These are phyloP conservation scores for Suillus hirtellus DNA, from an alignment of 768 basidiomycete species.

Conservation along the genomic window DNA sequence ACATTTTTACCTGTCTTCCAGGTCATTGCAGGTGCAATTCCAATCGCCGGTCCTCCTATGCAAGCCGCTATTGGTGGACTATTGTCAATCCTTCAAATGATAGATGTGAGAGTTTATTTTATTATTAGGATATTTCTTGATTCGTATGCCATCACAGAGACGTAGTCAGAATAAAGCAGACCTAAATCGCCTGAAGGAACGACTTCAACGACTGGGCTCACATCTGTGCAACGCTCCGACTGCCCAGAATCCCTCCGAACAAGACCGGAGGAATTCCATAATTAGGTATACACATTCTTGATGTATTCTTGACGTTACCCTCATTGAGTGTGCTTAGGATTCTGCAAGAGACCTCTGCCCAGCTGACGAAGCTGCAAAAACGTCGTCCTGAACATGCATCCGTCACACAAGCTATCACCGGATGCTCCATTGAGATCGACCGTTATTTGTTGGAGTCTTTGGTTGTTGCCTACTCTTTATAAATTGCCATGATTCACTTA, in stretches of 20 bases:
- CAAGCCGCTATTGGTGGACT: not conserved
- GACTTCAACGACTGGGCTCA: not conserved
- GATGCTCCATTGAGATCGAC: not conserved
- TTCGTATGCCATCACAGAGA: not conserved
- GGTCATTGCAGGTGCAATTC: not conserved
- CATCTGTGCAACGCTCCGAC: not conserved
- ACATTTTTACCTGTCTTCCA: not conserved
- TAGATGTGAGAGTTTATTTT: not conserved
- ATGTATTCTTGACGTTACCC: not conserved
- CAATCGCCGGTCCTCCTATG: not conserved
- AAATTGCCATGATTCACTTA: not conserved
- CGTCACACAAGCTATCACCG: not conserved
- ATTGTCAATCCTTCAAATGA: not conserved
- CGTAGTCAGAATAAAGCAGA: not conserved
- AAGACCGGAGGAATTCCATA: not conserved
- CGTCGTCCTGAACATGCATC: not conserved
- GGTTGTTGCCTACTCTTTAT: not conserved
- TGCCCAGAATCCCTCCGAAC: not conserved
- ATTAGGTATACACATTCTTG: slow-evolving; percentile 7
- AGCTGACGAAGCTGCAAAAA: not conserved
- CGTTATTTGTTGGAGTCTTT: not conserved
- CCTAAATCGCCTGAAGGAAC: not conserved
- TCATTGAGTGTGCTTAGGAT: too few species aligned
- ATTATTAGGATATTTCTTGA: not conserved
- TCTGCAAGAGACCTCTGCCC: not conserved